Evolutionary conservation across 768 basidiomycete genomes (phyloP).

Genomic region (Pisolithus orientalis): DNA sequence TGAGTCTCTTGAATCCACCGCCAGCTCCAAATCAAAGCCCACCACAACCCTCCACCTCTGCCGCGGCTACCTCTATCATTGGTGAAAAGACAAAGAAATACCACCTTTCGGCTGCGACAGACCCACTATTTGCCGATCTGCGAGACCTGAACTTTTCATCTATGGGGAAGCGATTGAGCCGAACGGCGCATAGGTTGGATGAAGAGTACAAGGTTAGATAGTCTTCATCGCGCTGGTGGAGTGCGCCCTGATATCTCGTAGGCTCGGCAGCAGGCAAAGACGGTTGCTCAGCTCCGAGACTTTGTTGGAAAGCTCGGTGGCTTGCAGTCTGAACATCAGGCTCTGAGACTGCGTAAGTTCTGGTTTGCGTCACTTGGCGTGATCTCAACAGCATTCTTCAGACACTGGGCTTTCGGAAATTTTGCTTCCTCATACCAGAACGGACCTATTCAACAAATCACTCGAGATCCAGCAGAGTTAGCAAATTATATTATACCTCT

Average conservation of each 20-base stretch:
- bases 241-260: slow-evolving; percentile 22
- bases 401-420: slow-evolving; percentile 95
- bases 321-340: slow-evolving; percentile 86
- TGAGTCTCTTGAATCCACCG: slow-evolving; percentile 59
- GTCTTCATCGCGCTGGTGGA: background rate
- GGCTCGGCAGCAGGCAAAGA: slow-evolving; percentile 84
- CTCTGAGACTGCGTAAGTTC: slow-evolving; percentile 75
- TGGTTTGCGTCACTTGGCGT: background rate
- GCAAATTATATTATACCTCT: slow-evolving; percentile 12
- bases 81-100: slow-evolving; percentile 89
- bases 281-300: slow-evolving; percentile 84
- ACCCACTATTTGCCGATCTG: slow-evolving; percentile 76
- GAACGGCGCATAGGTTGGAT: slow-evolving; percentile 77
- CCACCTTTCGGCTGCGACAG: slow-evolving; percentile 68
- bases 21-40: slow-evolving; percentile 35
- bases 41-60: slow-evolving; percentile 36
- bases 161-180: slow-evolving; percentile 76
- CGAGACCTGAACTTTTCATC: slow-evolving; percentile 90
- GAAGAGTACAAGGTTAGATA: slow-evolving; percentile 80
- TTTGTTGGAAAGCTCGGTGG: slow-evolving; percentile 95
- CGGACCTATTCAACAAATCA: slow-evolving; percentile 84
- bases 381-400: slow-evolving; percentile 25
- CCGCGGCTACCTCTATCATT: slow-evolving; percentile 46
- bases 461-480: slow-evolving; percentile 95
- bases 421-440: slow-evolving; percentile 76